Evolutionary conservation across 805 yeast genomes (phyloP), one percentile per base, ranked within the genome.

Genomic region (Saccharomyces jurei): DNA sequence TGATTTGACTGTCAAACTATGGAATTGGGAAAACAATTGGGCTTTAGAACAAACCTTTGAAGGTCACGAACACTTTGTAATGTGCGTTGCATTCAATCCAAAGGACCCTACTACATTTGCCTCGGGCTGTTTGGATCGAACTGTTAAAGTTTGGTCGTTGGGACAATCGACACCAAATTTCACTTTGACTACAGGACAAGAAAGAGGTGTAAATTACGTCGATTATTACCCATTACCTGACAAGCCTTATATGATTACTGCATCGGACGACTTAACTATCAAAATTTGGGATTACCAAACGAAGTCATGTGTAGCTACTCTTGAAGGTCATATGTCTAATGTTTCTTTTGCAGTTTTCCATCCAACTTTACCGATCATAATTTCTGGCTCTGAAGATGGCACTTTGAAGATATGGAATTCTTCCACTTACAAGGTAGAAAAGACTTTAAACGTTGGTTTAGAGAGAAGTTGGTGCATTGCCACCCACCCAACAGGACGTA

Each of bases 11-110:
- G 82, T 94, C 68, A 89, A 86, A 73, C 79, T 91, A 68, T 94
- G 98, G 98, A 91, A 94, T 71, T 94, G 99, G 99, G 99, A 94
- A 54, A 82, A 83, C 66, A 82, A 81, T 67, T 94, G 99, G 99
- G 82, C 82, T 62, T 74, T 86, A 61, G 94, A 89, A 70, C 97
- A 89, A 71, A 82, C 85, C 41, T 94, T 87, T 69, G 96, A 89
- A 72, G 98, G 99, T 56, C 99, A 94, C 72, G 89, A 83, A 70
- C 97, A 94, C 72, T 94, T 87, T 71, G 91, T 94, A 52, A 90
- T 94, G 96, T 83, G 89, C 53, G 82, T 94, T 52, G 90, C 94
- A 49, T 89, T 94, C 77, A 94, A 94, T 74, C 98, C 99, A 55
- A 94, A 92, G 74, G 99, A 94, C 72, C 89, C 96, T 61, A 90